Percentiles rank a stretch among this genome's conserved stretches.
Evolutionary conservation across 2,329 filamentous ascomycete genomes (phyloP).

Genomic region (Hypoxylon sp.): DNA sequence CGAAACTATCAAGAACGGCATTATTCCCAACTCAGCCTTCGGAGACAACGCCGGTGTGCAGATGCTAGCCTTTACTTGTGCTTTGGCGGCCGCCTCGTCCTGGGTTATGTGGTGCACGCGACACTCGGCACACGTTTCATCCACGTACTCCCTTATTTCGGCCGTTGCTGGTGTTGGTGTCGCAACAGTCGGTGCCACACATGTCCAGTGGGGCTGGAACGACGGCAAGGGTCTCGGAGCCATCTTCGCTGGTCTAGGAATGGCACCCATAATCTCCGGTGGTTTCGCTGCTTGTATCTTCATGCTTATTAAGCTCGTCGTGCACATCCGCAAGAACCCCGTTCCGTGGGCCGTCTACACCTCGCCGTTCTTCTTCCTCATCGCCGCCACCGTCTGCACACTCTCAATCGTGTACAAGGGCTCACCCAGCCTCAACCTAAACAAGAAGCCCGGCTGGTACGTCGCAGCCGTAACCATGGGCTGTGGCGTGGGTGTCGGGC

Average conservation of each 20-base stretch:
- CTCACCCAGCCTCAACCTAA: constrained; percentile 75
- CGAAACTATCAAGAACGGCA: constrained; percentile 84
- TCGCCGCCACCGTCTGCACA: constrained; percentile 80
- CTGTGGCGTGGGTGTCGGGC: constrained; percentile 70
- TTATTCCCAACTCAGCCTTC: constrained; percentile 74
- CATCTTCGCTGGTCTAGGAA: constrained; percentile 78
- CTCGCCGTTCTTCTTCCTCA: constrained; percentile 82
- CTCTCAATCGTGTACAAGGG: constrained; percentile 87
- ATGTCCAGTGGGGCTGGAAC: constrained; percentile 80
- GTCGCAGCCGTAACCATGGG: constrained; percentile 77
- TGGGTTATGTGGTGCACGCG: constrained; percentile 88
- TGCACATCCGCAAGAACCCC: constrained; percentile 80
- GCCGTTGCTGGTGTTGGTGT: constrained; percentile 78
- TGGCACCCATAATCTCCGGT: constrained; percentile 78
- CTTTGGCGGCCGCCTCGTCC: constrained; percentile 73
- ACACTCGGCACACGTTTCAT: constrained; percentile 80
- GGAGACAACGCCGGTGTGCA: constrained; percentile 73
- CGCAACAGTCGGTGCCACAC: constrained; percentile 72
- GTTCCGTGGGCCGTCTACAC: constrained; percentile 80
- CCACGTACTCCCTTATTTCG: constrained; percentile 79
- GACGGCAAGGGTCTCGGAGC: constrained; percentile 77
- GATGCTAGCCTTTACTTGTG: constrained; percentile 76
- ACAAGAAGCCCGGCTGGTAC: constrained; percentile 77
- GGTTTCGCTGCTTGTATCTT: constrained; percentile 78
- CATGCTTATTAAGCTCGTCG: constrained; percentile 78